Evolutionary conservation across 148 eudicot species (phyloP).

Genomic region (Rheum nobile): DNA sequence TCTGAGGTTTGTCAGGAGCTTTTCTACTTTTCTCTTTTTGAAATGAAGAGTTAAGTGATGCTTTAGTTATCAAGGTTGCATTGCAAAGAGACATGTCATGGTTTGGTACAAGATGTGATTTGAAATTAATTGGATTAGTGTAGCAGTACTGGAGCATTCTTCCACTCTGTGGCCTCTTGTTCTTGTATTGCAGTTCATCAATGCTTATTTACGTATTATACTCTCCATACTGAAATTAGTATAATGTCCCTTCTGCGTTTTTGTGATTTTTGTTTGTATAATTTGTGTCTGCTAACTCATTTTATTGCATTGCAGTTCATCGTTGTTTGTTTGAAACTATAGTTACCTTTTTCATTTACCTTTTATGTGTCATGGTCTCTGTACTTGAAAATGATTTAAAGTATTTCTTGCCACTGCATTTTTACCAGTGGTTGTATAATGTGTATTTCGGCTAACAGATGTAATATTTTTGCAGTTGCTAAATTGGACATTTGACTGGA

Average conservation of each 20-base stretch:
- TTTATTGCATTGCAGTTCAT: not conserved
- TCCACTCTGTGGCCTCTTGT: not conserved
- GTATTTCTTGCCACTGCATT: not conserved
- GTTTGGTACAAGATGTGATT: not conserved
- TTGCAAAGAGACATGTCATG: not conserved
- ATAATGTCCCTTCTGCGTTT: not conserved
- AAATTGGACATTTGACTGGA: constrained; percentile 89
- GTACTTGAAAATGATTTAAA: not conserved
- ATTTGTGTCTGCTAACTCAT: not conserved
- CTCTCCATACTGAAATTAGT: not conserved
- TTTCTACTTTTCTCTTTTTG: not conserved
- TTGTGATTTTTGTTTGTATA: not conserved
- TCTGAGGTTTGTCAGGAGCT: constrained; percentile 42
- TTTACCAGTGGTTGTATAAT: not conserved
- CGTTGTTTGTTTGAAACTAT: not conserved
- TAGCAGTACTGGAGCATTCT: not conserved
- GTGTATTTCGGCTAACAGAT: not conserved
- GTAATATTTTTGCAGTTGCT: constrained; percentile 46
- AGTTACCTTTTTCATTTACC: not conserved
- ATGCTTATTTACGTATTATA: not conserved
- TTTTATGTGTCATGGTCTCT: not conserved
- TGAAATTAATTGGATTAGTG: not conserved
- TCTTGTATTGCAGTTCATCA: not conserved
- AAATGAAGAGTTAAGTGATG: not conserved
- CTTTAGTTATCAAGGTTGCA: not conserved